phyloP scores from a whole-genome alignment of 1,284 basidiomycete species.

The Pseudozyma hubeiensis region DNA sequence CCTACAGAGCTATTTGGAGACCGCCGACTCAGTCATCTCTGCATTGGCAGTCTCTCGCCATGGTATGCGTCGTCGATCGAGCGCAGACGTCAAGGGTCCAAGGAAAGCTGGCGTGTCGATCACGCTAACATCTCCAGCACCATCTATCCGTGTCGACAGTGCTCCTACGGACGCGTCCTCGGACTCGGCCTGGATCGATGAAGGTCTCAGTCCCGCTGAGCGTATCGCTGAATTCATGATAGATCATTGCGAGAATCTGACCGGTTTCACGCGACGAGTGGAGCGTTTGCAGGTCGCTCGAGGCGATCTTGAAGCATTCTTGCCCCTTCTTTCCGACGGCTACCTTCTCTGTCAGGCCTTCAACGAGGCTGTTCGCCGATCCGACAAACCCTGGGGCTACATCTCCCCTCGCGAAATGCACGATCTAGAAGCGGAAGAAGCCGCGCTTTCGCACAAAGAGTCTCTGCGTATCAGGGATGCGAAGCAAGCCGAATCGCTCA shows the following conservation, averaged over 20 bases:
- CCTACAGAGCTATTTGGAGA: slow-evolving; percentile 29
- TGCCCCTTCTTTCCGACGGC: slow-evolving; percentile 71
- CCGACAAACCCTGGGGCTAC: slow-evolving; percentile 86
- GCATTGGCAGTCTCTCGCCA: background rate
- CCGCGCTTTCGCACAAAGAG: slow-evolving; percentile 61
- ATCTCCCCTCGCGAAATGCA: slow-evolving; percentile 82
- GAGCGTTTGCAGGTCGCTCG: slow-evolving; percentile 8
- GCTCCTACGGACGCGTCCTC: background rate
- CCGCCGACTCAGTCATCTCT: slow-evolving; percentile 29
- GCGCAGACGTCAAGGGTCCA: background rate
- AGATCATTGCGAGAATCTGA: slow-evolving; percentile 22
- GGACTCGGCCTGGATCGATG: slow-evolving; percentile 2
- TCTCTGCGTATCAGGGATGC: slow-evolving; percentile 57
- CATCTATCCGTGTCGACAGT: slow-evolving; percentile 4
- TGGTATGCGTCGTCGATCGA: slow-evolving; percentile 8
- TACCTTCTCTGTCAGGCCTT: slow-evolving; percentile 83
- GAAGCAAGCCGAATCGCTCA: slow-evolving; percentile 69
- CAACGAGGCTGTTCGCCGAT: slow-evolving; percentile 81
- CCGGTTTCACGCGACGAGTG: slow-evolving; percentile 5
- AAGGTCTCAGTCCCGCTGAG: slow-evolving; percentile 1
- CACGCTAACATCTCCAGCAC: background rate
- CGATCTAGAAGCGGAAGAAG: slow-evolving; percentile 68
- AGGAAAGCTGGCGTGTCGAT: background rate
- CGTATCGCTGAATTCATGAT: slow-evolving; percentile 25
- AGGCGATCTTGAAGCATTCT: slow-evolving; percentile 12